A percentile compares a stretch with the other conserved stretches of the same genome.
phyloP scores from a whole-genome alignment of 2,329 filamentous ascomycete species.

The Sporothrix brasiliensis region DNA sequence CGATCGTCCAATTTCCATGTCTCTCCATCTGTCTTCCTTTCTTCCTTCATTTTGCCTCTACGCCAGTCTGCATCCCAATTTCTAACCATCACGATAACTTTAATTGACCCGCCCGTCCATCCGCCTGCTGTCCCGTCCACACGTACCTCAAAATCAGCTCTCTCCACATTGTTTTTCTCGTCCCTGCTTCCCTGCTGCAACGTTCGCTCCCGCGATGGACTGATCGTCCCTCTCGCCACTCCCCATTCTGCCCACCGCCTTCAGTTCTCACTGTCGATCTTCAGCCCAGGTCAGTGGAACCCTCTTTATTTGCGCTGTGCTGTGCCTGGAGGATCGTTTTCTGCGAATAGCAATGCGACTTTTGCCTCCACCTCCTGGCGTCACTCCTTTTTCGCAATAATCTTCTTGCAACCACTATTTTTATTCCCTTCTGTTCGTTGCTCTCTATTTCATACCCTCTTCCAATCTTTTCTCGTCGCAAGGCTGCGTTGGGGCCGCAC shows the following conservation, averaged over 20 bases:
- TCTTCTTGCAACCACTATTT: not conserved
- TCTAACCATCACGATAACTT: not conserved
- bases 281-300: constrained; percentile 31
- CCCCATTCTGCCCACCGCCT: constrained; percentile 4
- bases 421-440: not conserved
- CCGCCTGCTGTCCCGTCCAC: not conserved
- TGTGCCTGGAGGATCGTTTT: constrained; percentile 20
- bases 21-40: not conserved
- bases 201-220: constrained; percentile 16
- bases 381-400: constrained; percentile 10
- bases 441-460: not conserved
- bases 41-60: not conserved
- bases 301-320: constrained; percentile 21
- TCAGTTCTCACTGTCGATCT: constrained; percentile 29
- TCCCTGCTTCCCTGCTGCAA: constrained; percentile 8
- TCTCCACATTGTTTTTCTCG: constrained; percentile 6
- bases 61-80: not conserved
- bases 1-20: not conserved
- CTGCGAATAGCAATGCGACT: constrained; percentile 6
- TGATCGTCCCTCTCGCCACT: constrained; percentile 24
- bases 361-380: constrained; percentile 5
- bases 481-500: constrained; percentile 20
- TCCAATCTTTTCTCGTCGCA: not conserved
- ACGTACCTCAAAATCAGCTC: not conserved
- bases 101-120: not conserved